A percentile compares a stretch with the other conserved stretches of the same genome.
Conservation (phyloP, 2,329 filamentous ascomycete species). For the Penicillium frequentans region DNA sequence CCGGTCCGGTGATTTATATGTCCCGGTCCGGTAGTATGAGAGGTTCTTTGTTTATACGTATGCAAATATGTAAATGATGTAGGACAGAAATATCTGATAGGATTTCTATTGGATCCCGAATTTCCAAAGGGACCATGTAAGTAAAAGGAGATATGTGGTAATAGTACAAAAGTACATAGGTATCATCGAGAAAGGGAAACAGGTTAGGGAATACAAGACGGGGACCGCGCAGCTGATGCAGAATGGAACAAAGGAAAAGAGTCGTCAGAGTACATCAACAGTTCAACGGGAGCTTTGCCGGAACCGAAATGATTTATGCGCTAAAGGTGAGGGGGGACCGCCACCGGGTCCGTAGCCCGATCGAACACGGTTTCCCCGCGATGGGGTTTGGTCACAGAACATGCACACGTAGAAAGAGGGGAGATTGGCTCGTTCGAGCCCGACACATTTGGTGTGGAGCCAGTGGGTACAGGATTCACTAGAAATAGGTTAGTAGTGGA, state of each 20-base stretch:
- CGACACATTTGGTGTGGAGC: slow-evolving; percentile 60
- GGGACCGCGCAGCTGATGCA: slow-evolving; percentile 20
- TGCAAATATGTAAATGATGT: background rate
- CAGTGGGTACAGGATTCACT: slow-evolving; percentile 64
- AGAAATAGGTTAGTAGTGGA: background rate
- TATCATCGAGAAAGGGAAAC: slow-evolving; percentile 11
- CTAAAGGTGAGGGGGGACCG: slow-evolving; percentile 41
- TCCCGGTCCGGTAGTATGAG: background rate
- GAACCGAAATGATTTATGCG: slow-evolving; percentile 43
- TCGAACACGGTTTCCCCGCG: slow-evolving; percentile 37
- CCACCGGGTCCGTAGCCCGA: slow-evolving; percentile 33
- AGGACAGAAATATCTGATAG: background rate
- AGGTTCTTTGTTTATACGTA: background rate
- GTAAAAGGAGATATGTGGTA: background rate
- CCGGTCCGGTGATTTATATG: background rate
- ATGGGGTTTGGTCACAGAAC: slow-evolving; percentile 50
- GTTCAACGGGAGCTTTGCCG: slow-evolving; percentile 24
- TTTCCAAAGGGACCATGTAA: background rate
- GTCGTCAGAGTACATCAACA: slow-evolving; percentile 11
- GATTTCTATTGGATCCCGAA: background rate
- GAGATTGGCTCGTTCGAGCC: slow-evolving; percentile 50
- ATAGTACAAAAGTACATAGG: slow-evolving; percentile 11
- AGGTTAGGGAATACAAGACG: slow-evolving; percentile 4
- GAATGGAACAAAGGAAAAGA: slow-evolving; percentile 17
- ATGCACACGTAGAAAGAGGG: slow-evolving; percentile 52